A percentile compares a stretch with the other conserved stretches of the same genome.
phyloP scores from a whole-genome alignment of 176 grass and related monocot genomes.

The Oryza punctata region DNA sequence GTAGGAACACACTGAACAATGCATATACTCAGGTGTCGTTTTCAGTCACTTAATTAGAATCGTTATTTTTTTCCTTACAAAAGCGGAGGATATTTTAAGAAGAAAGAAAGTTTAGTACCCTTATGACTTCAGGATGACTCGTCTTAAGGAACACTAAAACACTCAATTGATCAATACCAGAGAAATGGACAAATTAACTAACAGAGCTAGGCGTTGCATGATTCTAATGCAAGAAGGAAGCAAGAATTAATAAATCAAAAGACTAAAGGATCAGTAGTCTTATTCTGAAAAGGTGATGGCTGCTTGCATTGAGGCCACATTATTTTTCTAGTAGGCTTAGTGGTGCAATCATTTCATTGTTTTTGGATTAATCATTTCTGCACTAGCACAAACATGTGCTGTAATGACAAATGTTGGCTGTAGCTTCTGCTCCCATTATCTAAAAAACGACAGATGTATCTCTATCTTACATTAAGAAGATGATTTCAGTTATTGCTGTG shows the following conservation, averaged over 20 bases:
- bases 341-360: constrained; percentile 42
- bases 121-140: constrained; percentile 4
- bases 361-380: neutral
- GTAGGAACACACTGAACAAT: constrained; percentile 1
- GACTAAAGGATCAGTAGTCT: neutral
- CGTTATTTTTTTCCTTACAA: neutral
- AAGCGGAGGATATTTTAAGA: constrained; percentile 2
- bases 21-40: neutral
- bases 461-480: neutral
- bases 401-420: neutral
- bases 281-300: constrained; percentile 25
- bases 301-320: constrained; percentile 48
- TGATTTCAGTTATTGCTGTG: neutral
- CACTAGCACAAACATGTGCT: constrained; percentile 9
- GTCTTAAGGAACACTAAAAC: constrained; percentile 19
- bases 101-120: constrained; percentile 1
- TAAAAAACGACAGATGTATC: neutral
- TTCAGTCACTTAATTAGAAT: neutral
- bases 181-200: constrained; percentile 19
- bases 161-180: neutral
- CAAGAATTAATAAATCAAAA: constrained; percentile 6
- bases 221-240: neutral
- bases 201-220: neutral
- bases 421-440: no score
- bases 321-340: constrained; percentile 23